Base-by-base conservation (phyloP, 169 alveolate genomes). In the Cryptosporidium bovis region DNA sequence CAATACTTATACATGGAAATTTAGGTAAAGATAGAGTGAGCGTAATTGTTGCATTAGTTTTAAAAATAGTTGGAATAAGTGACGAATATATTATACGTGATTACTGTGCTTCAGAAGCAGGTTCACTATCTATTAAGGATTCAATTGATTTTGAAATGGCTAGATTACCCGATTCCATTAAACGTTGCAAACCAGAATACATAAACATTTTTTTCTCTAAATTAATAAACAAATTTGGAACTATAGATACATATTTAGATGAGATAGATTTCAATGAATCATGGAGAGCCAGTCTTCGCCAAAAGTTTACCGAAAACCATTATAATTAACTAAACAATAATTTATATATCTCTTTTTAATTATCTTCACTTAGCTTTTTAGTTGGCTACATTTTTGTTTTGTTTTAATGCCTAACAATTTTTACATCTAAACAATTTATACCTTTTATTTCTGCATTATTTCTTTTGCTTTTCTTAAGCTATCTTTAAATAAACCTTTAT, bases 71-170 rank as follows among this genome's bases (percentile, higher is more conserved):
- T 51, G 87, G 87, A 18, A 62, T 77, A 7, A 27, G 33, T n/a
- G 87, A 77, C 27, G 77, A 77, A 16, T 60, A 16, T 36, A 77
- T 77, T 27, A 77, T 77, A 27, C 31, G 71, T 18, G 87, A 77
- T 31, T 77, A 77, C 33, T 77, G 87, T 60, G 87, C 87, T 8
- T 77, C 87, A 6, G 87, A 77, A 6, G 24, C 87, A 10, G 87
- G 87, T 16, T 34, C 64, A 20, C 24, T 77, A 34, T 56, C 69
- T 44, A n/a, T 77, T 27, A 77, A 13, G 3, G 87, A 77, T 4
- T 40, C 24, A 13, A 60, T 77, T 5, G 51, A 77, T 16, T 29
- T 34, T 13, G 77, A 60, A 60, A 27, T 36, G 46, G 64, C 18
- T 15, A 2, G 3, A 33, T 48, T 77, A 10, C 87, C 87, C 36